Evolutionary conservation across 225 moss, liverwort and hornwort genomes (phyloP).

Genomic region (Polytrichum commune): DNA sequence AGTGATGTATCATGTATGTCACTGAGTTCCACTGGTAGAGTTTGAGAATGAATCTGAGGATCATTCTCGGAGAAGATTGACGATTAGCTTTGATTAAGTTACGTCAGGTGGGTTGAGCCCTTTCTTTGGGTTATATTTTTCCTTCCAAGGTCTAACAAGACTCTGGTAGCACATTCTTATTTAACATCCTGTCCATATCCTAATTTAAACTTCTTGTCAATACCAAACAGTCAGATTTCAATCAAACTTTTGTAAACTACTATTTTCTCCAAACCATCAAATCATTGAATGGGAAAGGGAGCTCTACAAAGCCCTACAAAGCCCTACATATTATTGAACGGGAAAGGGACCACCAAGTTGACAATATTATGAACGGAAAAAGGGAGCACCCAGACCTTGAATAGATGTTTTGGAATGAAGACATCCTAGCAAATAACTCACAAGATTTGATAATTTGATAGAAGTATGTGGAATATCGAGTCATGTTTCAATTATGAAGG

Average conservation of each 20-base stretch:
- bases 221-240: neutral
- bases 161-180: neutral
- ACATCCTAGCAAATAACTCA: too few species aligned
- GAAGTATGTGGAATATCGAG: too few species aligned
- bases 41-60: neutral
- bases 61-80: neutral
- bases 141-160: neutral
- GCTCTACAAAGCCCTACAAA: too few species aligned
- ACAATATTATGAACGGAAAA: too few species aligned
- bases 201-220: neutral
- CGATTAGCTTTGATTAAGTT: neutral
- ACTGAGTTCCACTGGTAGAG: constrained; percentile 1
- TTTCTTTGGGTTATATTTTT: neutral
- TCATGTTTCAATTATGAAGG: too few species aligned
- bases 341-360: too few species aligned
- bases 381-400: too few species aligned
- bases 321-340: too few species aligned
- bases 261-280: too few species aligned
- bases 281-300: too few species aligned
- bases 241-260: neutral
- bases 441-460: too few species aligned
- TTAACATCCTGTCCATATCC: neutral
- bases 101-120: neutral
- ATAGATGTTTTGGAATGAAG: too few species aligned
- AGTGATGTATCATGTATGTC: neutral